Conservation (phyloP, 352 stramenopile species). For the Globisporangium mamillatum region DNA sequence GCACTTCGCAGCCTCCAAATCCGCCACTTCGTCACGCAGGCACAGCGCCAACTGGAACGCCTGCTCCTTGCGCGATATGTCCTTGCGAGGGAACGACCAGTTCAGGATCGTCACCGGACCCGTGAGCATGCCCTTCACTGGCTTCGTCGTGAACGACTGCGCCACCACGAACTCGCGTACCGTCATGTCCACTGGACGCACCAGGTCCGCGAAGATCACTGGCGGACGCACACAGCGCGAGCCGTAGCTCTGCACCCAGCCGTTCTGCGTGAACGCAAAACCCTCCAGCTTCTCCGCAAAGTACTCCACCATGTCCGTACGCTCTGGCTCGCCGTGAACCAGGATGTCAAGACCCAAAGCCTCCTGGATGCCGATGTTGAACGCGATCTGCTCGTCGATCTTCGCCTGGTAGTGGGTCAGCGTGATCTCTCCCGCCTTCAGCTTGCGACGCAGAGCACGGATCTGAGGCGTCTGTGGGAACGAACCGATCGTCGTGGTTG, state of each 20-base stretch:
- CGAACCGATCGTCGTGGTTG: conserved; percentile 93
- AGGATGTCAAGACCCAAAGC: conserved; percentile 91
- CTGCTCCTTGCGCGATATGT: conserved; percentile 88
- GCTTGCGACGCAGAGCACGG: conserved; percentile 67
- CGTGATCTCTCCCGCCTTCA: conserved; percentile 80
- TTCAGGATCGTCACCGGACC: conserved; percentile 94
- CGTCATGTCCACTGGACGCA: conserved; percentile 85
- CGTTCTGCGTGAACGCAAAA: conserved; percentile 91
- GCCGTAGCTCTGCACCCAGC: conserved; percentile 94
- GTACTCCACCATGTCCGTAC: conserved; percentile 95
- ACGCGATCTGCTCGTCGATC: conserved; percentile 92
- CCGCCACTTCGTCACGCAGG: conserved; percentile 88
- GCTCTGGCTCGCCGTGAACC: conserved; percentile 92
- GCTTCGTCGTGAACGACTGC: conserved; percentile 88
- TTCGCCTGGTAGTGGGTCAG: conserved; percentile 74
- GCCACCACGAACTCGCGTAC: conserved; percentile 89
- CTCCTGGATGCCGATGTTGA: conserved; percentile 91
- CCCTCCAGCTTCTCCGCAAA: conserved; percentile 93
- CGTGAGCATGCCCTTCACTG: conserved; percentile 94
- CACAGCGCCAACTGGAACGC: conserved; percentile 90
- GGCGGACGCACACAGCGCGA: conserved; percentile 90
- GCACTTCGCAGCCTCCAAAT: conserved; percentile 89
- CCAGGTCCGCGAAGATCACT: conserved; percentile 90
- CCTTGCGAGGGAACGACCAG: conserved; percentile 92
- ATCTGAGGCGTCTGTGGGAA: conserved; percentile 93